Conservation (phyloP, 495 filamentous ascomycete species). For the Trichocladium uniseriatum region DNA sequence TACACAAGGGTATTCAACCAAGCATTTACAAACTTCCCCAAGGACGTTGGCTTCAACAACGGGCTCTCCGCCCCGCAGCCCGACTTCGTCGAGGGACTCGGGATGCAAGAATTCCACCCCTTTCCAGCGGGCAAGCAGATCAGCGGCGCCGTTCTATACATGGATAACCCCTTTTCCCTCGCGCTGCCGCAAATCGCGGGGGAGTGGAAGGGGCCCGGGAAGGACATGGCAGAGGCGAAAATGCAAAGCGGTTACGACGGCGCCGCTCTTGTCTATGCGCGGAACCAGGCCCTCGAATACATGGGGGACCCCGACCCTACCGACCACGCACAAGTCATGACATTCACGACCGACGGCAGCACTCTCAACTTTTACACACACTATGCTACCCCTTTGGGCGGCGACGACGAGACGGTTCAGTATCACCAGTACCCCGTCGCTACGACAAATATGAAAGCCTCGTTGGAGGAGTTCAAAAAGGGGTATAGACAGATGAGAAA, state of each 20-base stretch:
- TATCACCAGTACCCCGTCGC: constrained; percentile 25
- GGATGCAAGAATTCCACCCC: constrained; percentile 19
- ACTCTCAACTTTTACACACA: constrained; percentile 27
- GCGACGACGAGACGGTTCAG: constrained; percentile 20
- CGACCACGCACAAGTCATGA: constrained; percentile 23
- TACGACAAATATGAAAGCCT: constrained; percentile 12
- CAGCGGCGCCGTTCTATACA: constrained; percentile 21
- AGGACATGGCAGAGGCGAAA: constrained; percentile 18
- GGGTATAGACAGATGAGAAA: constrained; percentile 20
- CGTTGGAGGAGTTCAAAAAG: constrained; percentile 12
- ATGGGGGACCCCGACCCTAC: constrained; percentile 19
- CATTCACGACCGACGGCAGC: constrained; percentile 29
- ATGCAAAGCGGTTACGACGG: constrained; percentile 22
- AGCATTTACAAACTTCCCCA: constrained; percentile 20
- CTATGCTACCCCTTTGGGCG: constrained; percentile 21
- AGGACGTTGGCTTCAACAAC: constrained; percentile 27
- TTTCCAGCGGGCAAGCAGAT: constrained; percentile 24
- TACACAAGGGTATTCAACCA: constrained; percentile 15
- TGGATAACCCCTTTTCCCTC: constrained; percentile 18
- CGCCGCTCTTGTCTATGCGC: constrained; percentile 25
- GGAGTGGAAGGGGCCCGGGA: constrained; percentile 24
- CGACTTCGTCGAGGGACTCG: constrained; percentile 24
- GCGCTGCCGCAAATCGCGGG: constrained; percentile 26
- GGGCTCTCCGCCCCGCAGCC: constrained; percentile 24
- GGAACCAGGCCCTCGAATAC: constrained; percentile 24